These are phyloP conservation scores for Globisporangium megalacanthum DNA, from an alignment of 352 stramenopile species.

Conservation along the genomic window DNA sequence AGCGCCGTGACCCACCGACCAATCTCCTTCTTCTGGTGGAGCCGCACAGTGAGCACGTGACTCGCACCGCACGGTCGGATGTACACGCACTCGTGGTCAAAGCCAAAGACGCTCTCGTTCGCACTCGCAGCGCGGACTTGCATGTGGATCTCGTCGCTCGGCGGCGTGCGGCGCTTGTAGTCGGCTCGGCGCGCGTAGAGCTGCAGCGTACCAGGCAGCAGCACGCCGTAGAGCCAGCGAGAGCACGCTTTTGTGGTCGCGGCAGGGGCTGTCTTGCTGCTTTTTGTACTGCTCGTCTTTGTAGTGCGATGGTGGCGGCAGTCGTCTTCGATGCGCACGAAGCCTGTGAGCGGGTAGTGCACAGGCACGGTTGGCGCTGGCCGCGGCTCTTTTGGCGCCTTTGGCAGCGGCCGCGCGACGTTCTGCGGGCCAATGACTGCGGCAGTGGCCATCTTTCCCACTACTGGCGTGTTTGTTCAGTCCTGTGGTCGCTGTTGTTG, in stretches of 20 bases:
- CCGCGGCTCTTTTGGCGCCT: neutral
- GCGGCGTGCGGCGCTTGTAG: constrained; percentile 48
- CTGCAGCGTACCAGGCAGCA: constrained; percentile 34
- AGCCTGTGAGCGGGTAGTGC: constrained; percentile 27
- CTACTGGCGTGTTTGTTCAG: neutral
- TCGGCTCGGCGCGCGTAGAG: constrained; percentile 50
- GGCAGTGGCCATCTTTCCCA: constrained; percentile 1
- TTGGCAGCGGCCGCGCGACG: neutral
- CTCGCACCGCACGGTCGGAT: constrained; percentile 36
- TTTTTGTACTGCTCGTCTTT: neutral
- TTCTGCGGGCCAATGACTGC: neutral
- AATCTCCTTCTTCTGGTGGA: constrained; percentile 60
- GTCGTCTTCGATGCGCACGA: constrained; percentile 50
- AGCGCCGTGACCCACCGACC: constrained; percentile 57
- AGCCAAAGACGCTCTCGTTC: constrained; percentile 55
- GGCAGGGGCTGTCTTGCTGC: neutral
- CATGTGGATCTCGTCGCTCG: constrained; percentile 33
- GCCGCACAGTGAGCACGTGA: constrained; percentile 37
- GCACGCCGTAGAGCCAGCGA: constrained; percentile 51
- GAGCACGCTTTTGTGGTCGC: constrained; percentile 27
- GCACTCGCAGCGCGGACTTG: constrained; percentile 29
- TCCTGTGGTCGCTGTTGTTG: neutral
- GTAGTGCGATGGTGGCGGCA: constrained; percentile 8
- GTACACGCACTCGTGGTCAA: constrained; percentile 58
- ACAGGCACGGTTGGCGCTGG: constrained; percentile 4